phyloP scores from a whole-genome alignment of 1,139 yeast genomes.

The Trichomonascaceae sp. region DNA sequence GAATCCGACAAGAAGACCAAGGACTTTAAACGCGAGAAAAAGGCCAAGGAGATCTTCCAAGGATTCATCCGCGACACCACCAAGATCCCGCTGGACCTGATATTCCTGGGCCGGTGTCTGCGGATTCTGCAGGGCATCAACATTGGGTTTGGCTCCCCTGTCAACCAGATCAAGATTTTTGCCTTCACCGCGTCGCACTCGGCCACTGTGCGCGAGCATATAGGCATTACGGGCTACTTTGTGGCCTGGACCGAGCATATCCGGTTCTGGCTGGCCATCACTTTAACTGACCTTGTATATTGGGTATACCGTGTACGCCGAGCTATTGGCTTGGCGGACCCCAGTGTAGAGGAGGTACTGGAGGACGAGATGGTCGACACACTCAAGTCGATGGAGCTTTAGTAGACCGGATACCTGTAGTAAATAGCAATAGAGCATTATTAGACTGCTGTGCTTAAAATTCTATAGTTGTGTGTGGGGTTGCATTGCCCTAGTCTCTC shows the following conservation, averaged over 20 bases:
- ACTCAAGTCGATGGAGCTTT: conserved; percentile 8
- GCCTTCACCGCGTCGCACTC: conserved; percentile 37
- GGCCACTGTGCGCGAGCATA: conserved; percentile 5
- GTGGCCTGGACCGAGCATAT: conserved; percentile 21
- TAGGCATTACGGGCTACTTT: conserved; percentile 6
- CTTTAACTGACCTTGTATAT: conserved; percentile 35
- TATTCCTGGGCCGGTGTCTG: conserved; percentile 59
- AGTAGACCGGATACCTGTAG: conserved; percentile 3
- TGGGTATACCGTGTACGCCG: conserved; percentile 32
- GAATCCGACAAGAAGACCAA: conserved; percentile 11
- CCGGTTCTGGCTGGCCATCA: conserved; percentile 28
- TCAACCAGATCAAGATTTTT: conserved; percentile 51
- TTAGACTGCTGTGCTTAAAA: no score
- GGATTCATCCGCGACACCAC: conserved; percentile 47
- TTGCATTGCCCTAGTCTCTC: no score
- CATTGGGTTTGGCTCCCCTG: conserved; percentile 55
- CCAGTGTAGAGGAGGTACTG: conserved; percentile 7
- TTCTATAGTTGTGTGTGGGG: no score
- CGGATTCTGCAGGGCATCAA: conserved; percentile 62
- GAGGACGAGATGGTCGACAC: conserved; percentile 9
- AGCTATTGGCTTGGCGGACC: conserved; percentile 10
- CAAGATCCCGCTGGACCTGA: conserved; percentile 52
- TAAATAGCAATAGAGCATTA: background rate
- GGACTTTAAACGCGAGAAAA: conserved; percentile 29
- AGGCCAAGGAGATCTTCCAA: conserved; percentile 29